Conservation (phyloP, 1,284 basidiomycete species). For the Coniferiporia sulphurascens region DNA sequence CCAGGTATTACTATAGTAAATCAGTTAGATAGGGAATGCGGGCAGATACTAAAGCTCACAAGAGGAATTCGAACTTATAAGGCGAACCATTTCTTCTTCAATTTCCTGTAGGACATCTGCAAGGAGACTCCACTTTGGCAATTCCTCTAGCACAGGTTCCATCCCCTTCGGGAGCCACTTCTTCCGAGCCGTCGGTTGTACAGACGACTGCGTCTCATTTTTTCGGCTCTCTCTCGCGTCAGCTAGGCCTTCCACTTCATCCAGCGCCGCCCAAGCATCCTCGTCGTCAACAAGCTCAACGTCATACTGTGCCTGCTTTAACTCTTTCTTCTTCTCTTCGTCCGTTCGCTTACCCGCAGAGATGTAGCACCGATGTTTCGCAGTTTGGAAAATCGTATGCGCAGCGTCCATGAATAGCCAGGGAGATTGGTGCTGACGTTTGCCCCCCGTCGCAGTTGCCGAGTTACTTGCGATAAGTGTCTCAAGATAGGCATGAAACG, state of each 20-base stretch:
- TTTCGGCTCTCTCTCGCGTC: neutral
- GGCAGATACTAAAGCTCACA: neutral
- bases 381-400: constrained; percentile 81
- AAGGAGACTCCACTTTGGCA: constrained; percentile 91
- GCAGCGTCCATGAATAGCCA: constrained; percentile 93
- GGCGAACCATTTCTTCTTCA: constrained; percentile 78
- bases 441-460: constrained; percentile 42
- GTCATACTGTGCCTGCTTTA: constrained; percentile 15
- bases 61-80: constrained; percentile 39
- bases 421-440: constrained; percentile 64
- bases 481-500: constrained; percentile 91
- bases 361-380: constrained; percentile 75
- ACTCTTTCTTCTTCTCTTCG: constrained; percentile 20
- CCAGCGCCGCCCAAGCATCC: constrained; percentile 65
- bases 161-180: constrained; percentile 76
- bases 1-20: constrained; percentile 47
- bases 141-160: constrained; percentile 86
- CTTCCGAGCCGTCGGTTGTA: constrained; percentile 21
- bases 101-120: constrained; percentile 87
- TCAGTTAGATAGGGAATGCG: neutral
- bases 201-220: constrained; percentile 21
- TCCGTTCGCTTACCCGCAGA: constrained; percentile 23
- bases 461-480: constrained; percentile 80
- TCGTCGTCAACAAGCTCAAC: constrained; percentile 49
- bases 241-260: constrained; percentile 49